Base-by-base conservation (phyloP, 257 asterid genomes). In the Solanum commersonii region DNA sequence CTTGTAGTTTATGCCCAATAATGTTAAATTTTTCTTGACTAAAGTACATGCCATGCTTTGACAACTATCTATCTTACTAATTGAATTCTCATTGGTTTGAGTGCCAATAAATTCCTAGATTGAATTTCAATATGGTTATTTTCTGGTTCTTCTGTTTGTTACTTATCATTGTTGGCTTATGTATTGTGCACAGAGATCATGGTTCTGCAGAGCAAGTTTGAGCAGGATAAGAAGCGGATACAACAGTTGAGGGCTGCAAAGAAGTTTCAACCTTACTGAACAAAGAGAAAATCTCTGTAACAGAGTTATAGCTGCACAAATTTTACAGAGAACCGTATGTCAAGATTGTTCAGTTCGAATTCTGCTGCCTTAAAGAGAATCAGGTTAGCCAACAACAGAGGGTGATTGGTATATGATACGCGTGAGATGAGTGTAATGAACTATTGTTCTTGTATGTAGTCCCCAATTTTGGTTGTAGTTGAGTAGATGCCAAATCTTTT, bases 161-260 rank as follows among this genome's bases (percentile, higher is more conserved):
- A 37, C 82, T 74, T 35, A 74, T 74, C 20, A 46, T 49, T 29
- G 9, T 29, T 10, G 6, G 0, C 29, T 29, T 81, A 29, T 49
- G 6, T 27, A 18, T 81, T 81, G 35, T 49, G 68, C 11, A 93
- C 98, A 97, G 98, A 96, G 93, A 91, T 96, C 88, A 91, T 94
- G 98, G 92, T 91, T 95, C 93, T 96, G 88, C 98, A 95, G 89
- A 94, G 95, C 95, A 95, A 96, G 92, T 97, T 97, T 33, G 98
- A 97, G 92, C 98, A 96, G 93, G 99, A 97, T 68, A 97, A 96
- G 87, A 95, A 94, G 91, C 93, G 98, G 87, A 96, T 96, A 90
- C 99, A 97, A 82, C 96, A 97, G 83, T 83, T 97, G 94, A 91
- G 98, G 90, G 98, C 98, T 83, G 96, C 94, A 13, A 92, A 98